Conservation (phyloP, 2,329 filamentous ascomycete genomes). For the Penicillium sclerotiorum region DNA sequence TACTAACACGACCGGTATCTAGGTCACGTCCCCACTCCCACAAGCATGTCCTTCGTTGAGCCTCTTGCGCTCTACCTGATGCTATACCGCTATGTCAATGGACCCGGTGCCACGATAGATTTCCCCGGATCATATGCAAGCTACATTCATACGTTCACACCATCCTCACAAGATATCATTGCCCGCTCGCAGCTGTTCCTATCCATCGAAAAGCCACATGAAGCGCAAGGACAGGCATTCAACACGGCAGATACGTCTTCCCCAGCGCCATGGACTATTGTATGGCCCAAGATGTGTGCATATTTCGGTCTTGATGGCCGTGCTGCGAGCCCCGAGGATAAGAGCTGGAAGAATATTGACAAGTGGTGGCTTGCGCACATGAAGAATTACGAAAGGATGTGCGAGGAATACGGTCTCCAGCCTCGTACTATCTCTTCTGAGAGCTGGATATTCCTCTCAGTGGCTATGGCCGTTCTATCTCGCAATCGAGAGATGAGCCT, state of each 20-base stretch:
- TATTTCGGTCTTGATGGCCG: conserved; percentile 7
- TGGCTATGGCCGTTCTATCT: conserved; percentile 17
- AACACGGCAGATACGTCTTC: conserved; percentile 5
- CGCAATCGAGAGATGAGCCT: conserved; percentile 24
- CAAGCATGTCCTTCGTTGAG: conserved; percentile 35
- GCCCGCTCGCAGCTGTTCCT: conserved; percentile 28
- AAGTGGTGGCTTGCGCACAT: conserved; percentile 11
- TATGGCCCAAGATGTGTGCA: conserved; percentile 6
- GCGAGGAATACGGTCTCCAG: conserved; percentile 18
- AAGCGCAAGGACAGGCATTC: conserved; percentile 13
- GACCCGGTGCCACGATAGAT: conserved; percentile 35
- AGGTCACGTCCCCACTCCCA: conserved; percentile 46
- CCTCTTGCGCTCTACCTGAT: conserved; percentile 43
- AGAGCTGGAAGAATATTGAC: conserved; percentile 14
- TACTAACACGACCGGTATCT: conserved; percentile 3
- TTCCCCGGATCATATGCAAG: conserved; percentile 43
- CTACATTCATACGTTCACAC: conserved; percentile 38
- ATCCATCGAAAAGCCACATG: conserved; percentile 19
- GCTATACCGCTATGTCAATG: conserved; percentile 41
- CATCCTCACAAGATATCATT: conserved; percentile 40
- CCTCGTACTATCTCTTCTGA: conserved; percentile 11
- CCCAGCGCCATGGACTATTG: not conserved
- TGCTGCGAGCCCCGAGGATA: not conserved
- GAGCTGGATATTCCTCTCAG: conserved; percentile 22
- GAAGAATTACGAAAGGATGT: conserved; percentile 23